phyloP scores from a whole-genome alignment of 2,329 filamentous ascomycete genomes.

The Graphilbum sp. region DNA sequence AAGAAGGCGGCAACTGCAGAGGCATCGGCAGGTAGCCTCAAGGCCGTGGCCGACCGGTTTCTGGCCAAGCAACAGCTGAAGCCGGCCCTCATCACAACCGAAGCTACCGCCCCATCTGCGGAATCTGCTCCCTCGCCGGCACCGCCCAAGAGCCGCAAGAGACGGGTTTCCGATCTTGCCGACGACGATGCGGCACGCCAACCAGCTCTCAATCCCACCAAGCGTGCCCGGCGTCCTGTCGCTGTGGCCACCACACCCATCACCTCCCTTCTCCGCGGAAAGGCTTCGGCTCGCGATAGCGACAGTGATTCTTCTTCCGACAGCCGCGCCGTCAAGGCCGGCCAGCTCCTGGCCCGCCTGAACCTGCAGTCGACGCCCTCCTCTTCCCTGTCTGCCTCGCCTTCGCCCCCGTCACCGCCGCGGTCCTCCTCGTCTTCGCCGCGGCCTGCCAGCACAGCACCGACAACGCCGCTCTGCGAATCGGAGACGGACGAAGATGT shows the following conservation, averaged over 20 bases:
- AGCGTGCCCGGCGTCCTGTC: conserved; percentile 7
- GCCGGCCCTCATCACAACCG: conserved; percentile 14
- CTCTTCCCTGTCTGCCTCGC: conserved; percentile 12
- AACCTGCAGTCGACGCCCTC: conserved; percentile 17
- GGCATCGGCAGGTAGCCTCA: conserved; percentile 8
- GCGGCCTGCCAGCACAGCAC: conserved; percentile 16
- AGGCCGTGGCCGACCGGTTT: conserved; percentile 11
- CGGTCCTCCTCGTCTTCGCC: conserved; percentile 6
- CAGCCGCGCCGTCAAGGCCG: conserved; percentile 11
- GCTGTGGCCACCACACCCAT: conserved; percentile 5
- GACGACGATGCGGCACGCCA: neutral
- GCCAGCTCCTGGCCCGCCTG: conserved; percentile 23
- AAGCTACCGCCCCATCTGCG: neutral
- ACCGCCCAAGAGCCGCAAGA: conserved; percentile 4
- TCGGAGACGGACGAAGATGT: conserved; percentile 14
- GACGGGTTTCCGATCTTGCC: conserved; percentile 4
- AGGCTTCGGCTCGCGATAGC: conserved; percentile 2
- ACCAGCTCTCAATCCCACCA: conserved; percentile 1
- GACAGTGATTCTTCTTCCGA: conserved; percentile 3
- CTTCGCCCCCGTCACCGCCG: conserved; percentile 8
- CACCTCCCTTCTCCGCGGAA: conserved; percentile 6
- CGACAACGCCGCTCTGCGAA: conserved; percentile 20
- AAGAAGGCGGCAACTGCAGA: conserved; percentile 3
- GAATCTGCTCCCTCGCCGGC: neutral
- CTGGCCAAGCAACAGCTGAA: conserved; percentile 27